These are phyloP conservation scores for Ceratocystis papillata DNA, from an alignment of 2,329 filamentous ascomycete genomes.

Conservation along the genomic window DNA sequence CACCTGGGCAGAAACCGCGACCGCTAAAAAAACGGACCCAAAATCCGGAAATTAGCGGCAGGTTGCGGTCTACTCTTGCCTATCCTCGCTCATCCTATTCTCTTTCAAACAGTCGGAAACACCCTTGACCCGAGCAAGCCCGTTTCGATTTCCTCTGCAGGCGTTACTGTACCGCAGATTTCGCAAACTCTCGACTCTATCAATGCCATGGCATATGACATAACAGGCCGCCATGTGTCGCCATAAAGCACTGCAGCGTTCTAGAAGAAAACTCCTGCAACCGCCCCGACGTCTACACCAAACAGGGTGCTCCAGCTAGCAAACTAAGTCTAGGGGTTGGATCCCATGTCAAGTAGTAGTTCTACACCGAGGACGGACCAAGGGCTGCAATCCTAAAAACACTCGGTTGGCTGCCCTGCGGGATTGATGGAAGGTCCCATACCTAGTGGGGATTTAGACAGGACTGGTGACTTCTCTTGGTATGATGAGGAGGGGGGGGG, in stretches of 20 bases:
- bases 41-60: slow-evolving; percentile 52
- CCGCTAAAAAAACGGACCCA: slow-evolving; percentile 53
- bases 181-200: slow-evolving; percentile 51
- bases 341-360: slow-evolving; percentile 59
- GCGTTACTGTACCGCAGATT: slow-evolving; percentile 47
- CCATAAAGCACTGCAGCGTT: slow-evolving; percentile 56
- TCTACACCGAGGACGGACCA: slow-evolving; percentile 38
- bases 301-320: slow-evolving; percentile 39
- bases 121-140: slow-evolving; percentile 47
- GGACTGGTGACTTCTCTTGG: slow-evolving; percentile 50
- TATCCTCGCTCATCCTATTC: slow-evolving; percentile 32
- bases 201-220: slow-evolving; percentile 60
- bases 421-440: slow-evolving; percentile 46
- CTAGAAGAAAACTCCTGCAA: slow-evolving; percentile 42
- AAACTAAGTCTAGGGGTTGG: slow-evolving; percentile 54
- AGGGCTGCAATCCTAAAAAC: slow-evolving; percentile 33
- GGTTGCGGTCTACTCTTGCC: slow-evolving; percentile 45
- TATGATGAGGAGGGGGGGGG: slow-evolving; percentile 39
- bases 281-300: slow-evolving; percentile 49
- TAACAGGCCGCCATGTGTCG: slow-evolving; percentile 55
- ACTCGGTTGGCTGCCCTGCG: slow-evolving; percentile 45
- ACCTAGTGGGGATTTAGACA: slow-evolving; percentile 48
- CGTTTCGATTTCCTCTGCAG: slow-evolving; percentile 56
- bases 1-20: slow-evolving; percentile 55
- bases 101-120: slow-evolving; percentile 48